Percentiles rank a stretch among this genome's conserved stretches.
Evolutionary conservation across 495 filamentous ascomycete genomes (phyloP).

Genomic region (Talaromyces ruber): DNA sequence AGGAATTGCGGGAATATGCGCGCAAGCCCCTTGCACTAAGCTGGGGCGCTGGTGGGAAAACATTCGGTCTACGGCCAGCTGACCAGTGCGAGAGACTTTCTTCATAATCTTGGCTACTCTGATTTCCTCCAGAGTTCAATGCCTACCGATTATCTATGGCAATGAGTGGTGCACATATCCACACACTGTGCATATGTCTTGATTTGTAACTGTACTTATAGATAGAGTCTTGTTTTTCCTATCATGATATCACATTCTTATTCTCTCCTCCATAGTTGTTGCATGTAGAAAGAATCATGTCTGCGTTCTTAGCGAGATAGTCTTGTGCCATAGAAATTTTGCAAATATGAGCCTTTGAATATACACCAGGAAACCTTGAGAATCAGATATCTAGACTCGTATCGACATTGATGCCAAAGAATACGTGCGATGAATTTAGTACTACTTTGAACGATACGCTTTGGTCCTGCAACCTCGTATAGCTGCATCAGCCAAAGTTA

Average conservation of each 20-base stretch:
- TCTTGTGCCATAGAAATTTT: not conserved
- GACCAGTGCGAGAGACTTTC: conserved; percentile 18
- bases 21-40: conserved; percentile 15
- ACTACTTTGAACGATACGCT: not conserved
- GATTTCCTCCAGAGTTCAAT: not conserved
- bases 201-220: not conserved
- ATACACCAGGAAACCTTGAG: no score
- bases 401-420: not conserved
- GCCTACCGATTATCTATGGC: not conserved
- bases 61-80: conserved; percentile 17
- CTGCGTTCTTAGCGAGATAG: not conserved
- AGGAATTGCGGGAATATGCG: conserved; percentile 18
- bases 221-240: not conserved
- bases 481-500: no score
- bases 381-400: not conserved
- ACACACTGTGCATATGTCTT: not conserved
- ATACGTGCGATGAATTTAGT: not conserved
- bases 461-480: no score
- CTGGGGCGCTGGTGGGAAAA: conserved; percentile 17
- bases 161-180: not conserved
- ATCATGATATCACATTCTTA: not conserved
- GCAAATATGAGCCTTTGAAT: no score
- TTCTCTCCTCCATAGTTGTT: not conserved
- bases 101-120: not conserved
- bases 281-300: not conserved